Percentiles rank a stretch among this genome's conserved stretches.
Conservation (phyloP, 352 stramenopile species). For the Phytophthora pistaciae region DNA sequence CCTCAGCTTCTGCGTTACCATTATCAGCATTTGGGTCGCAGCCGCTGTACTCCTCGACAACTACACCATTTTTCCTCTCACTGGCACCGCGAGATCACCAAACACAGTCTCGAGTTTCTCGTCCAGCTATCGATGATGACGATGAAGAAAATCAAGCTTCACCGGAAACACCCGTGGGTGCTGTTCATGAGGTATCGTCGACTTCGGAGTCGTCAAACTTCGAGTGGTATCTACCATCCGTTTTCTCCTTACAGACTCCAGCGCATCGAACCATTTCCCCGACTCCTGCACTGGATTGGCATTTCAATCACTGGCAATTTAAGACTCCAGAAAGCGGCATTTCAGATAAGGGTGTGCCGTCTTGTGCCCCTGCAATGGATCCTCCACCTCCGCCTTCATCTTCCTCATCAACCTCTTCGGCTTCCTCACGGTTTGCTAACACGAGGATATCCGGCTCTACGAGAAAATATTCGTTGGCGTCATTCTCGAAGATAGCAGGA, state of each 20-base stretch:
- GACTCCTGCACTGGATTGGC: constrained; percentile 75
- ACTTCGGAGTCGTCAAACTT: constrained; percentile 57
- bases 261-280: constrained; percentile 56
- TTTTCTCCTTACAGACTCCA: constrained; percentile 80
- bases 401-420: constrained; percentile 40
- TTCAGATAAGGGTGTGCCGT: constrained; percentile 21
- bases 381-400: constrained; percentile 32
- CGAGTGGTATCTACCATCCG: constrained; percentile 79
- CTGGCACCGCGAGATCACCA: constrained; percentile 44
- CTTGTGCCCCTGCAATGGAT: constrained; percentile 25
- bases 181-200: constrained; percentile 22
- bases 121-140: constrained; percentile 27
- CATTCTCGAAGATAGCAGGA: constrained; percentile 65
- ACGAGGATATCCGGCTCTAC: constrained; percentile 32
- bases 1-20: constrained; percentile 38
- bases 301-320: constrained; percentile 77
- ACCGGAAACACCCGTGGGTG: constrained; percentile 8
- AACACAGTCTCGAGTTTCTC: constrained; percentile 11
- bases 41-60: constrained; percentile 52
- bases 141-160: constrained; percentile 27
- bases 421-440: constrained; percentile 40
- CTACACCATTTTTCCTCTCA: constrained; percentile 65
- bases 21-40: constrained; percentile 54
- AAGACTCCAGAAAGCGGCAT: constrained; percentile 32
- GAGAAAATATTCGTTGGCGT: constrained; percentile 66